Base-by-base conservation (phyloP, 2,329 filamentous ascomycete species). In the Xenoacremonium recifei region DNA sequence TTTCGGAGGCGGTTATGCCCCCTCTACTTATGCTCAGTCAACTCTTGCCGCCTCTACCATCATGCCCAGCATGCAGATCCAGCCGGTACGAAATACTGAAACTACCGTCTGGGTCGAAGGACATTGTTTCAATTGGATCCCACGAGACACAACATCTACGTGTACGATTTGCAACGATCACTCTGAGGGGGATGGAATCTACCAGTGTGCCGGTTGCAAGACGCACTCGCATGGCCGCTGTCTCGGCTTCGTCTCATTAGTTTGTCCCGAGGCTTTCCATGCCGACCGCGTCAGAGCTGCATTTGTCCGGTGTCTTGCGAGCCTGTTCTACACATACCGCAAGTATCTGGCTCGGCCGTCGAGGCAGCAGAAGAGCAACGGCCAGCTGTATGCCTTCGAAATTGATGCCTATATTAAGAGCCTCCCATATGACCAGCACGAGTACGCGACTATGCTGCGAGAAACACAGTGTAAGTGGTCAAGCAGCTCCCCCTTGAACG, bases 21-120 rank as follows among this genome's bases (percentile, higher is more conserved):
- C 88, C 3, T 92, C 88, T 3, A 83, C 88, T 3, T 93, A 93
- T 59, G 88, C 88, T 1, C 85, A 88, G 55, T 92, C 87, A n/a
- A 93, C 89, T 1, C 69, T 93, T 34, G 88, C 88, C 2, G 88
- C 88, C 6, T 91, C 87, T 6, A 93, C 88, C 2, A 83, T 93
- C 54, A 91, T 93, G 87, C 88, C 89, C 25, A 87, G 84, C 55
- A 85, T 90, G 77, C 77, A 89, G 46, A 78, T 90, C 48, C 87
- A 91, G 57, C 85, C 85, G 1, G 87, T 92, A 6, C 74, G 75
- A 35, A 89, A 92, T 58, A 89, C 87, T 1, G 85, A 90, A 35
- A 88, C 82, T 2, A 88, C 79, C 1, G 82, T 89, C 35, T 93
- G 88, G 88, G 85, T 89, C 2, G 88, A 93, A 63, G 88, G 88